These are phyloP conservation scores for Coemansia sp. DNA, from an alignment of 192 early-diverging fungal genomes.

Conservation along the genomic window DNA sequence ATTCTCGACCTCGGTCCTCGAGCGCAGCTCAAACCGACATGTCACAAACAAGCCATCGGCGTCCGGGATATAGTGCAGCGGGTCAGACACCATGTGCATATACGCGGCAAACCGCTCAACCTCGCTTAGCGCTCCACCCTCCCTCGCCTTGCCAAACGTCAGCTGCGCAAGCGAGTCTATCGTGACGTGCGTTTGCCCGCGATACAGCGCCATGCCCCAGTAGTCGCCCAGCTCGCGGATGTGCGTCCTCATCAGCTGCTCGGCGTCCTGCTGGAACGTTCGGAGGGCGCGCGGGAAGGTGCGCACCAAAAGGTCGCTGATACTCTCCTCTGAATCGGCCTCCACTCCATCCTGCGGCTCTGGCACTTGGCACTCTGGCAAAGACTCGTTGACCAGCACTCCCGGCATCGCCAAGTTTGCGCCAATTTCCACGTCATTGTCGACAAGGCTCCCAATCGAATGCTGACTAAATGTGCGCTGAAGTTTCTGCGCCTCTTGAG, in stretches of 20 bases:
- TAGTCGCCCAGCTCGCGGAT: conserved; percentile 38
- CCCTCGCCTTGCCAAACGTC: conserved; percentile 21
- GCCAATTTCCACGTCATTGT: not conserved
- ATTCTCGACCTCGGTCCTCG: conserved; percentile 43
- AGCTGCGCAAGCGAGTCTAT: conserved; percentile 40
- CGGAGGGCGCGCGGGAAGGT: conserved; percentile 21
- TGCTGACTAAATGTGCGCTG: not conserved
- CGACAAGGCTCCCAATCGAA: not conserved
- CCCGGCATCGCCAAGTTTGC: not conserved
- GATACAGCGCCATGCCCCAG: conserved; percentile 22
- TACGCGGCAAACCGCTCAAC: conserved; percentile 61
- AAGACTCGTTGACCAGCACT: not conserved
- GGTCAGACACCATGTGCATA: conserved; percentile 59
- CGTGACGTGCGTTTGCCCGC: conserved; percentile 30
- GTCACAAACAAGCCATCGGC: conserved; percentile 54
- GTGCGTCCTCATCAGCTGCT: conserved; percentile 38
- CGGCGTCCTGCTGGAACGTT: conserved; percentile 20
- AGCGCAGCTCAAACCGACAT: conserved; percentile 57
- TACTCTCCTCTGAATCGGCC: conserved; percentile 5
- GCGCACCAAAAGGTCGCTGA: conserved; percentile 19
- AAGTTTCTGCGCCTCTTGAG: conserved; percentile 8
- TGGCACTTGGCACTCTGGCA: not conserved
- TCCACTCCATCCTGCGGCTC: not conserved
- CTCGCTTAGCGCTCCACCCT: conserved; percentile 7
- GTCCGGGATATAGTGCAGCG: conserved; percentile 58